phyloP scores from a whole-genome alignment of 2,329 filamentous ascomycete genomes.

The Aspergillus ochraceoroseus region DNA sequence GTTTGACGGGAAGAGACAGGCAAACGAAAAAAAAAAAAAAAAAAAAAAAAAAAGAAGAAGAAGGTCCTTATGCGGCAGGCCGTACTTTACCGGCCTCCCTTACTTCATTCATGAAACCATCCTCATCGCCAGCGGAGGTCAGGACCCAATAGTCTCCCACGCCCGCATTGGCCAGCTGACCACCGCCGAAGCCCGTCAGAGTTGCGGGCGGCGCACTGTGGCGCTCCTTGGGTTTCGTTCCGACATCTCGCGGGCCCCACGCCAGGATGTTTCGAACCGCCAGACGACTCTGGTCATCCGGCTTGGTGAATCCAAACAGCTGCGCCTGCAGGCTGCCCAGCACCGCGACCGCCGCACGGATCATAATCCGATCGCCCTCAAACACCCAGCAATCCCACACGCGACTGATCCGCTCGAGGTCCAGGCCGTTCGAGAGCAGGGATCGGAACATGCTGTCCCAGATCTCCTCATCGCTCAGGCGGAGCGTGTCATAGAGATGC shows the following conservation, averaged over 20 bases:
- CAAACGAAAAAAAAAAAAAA: not conserved
- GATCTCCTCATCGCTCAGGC: slow-evolving; percentile 42
- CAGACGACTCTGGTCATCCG: slow-evolving; percentile 37
- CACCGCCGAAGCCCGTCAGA: slow-evolving; percentile 34
- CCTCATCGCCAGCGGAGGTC: slow-evolving; percentile 37
- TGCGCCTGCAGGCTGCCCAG: slow-evolving; percentile 43
- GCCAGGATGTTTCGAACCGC: slow-evolving; percentile 33
- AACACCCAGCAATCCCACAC: slow-evolving; percentile 60
- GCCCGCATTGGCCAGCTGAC: slow-evolving; percentile 33
- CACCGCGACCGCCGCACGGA: slow-evolving; percentile 43
- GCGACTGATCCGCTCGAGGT: slow-evolving; percentile 51
- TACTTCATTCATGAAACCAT: slow-evolving; percentile 42
- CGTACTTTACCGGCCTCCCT: slow-evolving; percentile 42
- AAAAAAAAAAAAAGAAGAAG: not conserved
- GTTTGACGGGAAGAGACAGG: not conserved
- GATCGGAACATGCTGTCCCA: slow-evolving; percentile 53
- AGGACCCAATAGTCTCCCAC: slow-evolving; percentile 43
- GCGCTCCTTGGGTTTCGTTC: slow-evolving; percentile 32
- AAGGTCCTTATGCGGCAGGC: not conserved
- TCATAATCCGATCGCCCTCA: slow-evolving; percentile 53
- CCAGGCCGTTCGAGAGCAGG: slow-evolving; percentile 50
- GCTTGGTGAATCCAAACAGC: slow-evolving; percentile 37
- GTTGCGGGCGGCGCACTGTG: slow-evolving; percentile 34
- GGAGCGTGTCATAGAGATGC: slow-evolving; percentile 46
- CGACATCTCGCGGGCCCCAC: slow-evolving; percentile 36